These are phyloP conservation scores for Gentiana straminea DNA, from an alignment of 257 asterid species.

Conservation along the genomic window DNA sequence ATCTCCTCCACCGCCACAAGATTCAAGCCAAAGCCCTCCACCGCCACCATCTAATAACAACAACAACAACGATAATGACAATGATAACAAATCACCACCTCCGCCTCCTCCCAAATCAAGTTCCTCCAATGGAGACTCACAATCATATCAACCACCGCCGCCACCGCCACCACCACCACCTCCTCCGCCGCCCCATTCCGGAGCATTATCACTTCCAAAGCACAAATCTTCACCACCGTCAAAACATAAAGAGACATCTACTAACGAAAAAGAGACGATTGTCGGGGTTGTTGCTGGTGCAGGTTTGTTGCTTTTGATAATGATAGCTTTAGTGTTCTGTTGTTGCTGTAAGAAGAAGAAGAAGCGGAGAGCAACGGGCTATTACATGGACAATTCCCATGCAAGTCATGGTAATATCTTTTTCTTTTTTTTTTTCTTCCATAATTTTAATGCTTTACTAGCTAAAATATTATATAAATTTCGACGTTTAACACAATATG, in stretches of 20 bases:
- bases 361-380: conserved; percentile 41
- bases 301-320: conserved; percentile 34
- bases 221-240: conserved; percentile 13
- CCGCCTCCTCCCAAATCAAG: conserved; percentile 21
- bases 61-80: not conserved
- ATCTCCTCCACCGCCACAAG: conserved; percentile 10
- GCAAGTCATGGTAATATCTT: conserved; percentile 29
- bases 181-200: conserved; percentile 1
- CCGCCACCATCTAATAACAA: conserved; percentile 5
- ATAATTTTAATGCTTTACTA: not conserved
- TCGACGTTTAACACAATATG: not conserved
- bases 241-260: conserved; percentile 7
- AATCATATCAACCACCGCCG: conserved; percentile 7
- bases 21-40: conserved; percentile 1
- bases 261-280: conserved; percentile 16
- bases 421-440: not conserved
- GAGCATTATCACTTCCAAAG: conserved; percentile 12
- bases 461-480: too few species aligned
- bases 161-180: conserved; percentile 22
- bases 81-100: conserved; percentile 3
- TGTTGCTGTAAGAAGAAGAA: conserved; percentile 25
- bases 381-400: conserved; percentile 36
- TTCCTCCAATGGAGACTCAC: conserved; percentile 1
- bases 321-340: conserved; percentile 21
- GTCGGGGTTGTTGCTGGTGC: conserved; percentile 55